Evolutionary conservation across 176 grass and related monocot species (phyloP).

Genomic region (Echinochloa phyllopogon): DNA sequence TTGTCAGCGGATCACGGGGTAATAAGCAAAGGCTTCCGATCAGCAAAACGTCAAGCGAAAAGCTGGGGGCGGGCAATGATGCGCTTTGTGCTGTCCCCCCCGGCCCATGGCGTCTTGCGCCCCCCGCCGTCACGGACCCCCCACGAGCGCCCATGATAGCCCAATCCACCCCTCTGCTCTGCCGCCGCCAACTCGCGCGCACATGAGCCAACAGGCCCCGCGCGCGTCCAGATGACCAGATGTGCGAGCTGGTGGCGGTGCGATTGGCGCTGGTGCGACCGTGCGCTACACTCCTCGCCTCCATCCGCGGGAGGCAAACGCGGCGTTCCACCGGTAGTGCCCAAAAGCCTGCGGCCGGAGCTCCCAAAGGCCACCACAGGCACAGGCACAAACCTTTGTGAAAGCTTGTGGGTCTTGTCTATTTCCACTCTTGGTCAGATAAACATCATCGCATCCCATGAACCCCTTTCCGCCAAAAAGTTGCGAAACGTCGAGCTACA

Average conservation of each 20-base stretch:
- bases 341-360: slow-evolving; percentile 42
- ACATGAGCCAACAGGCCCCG: slow-evolving; percentile 4
- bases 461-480: slow-evolving; percentile 9
- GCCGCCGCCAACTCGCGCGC: slow-evolving; percentile 4
- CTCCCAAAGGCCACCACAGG: slow-evolving; percentile 48
- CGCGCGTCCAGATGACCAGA: slow-evolving; percentile 17
- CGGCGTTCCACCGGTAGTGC: slow-evolving; percentile 36
- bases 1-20: slow-evolving; percentile 34
- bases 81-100: slow-evolving; percentile 38
- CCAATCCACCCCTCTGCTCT: neutral
- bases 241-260: neutral
- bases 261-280: neutral
- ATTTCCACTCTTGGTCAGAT: neutral
- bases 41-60: slow-evolving; percentile 28
- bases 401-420: slow-evolving; percentile 15
- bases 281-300: slow-evolving; percentile 6
- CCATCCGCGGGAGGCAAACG: slow-evolving; percentile 31
- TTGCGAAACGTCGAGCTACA: neutral
- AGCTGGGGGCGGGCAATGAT: neutral
- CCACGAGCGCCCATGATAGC: slow-evolving; percentile 45
- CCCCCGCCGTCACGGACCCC: slow-evolving; percentile 22
- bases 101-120: slow-evolving; percentile 31
- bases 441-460: neutral
- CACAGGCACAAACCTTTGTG: neutral
- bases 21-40: neutral